Evolutionary conservation across 768 basidiomycete species (phyloP), one percentile per base, ranked within the genome.

Genomic region (Kwoniella europaea): DNA sequence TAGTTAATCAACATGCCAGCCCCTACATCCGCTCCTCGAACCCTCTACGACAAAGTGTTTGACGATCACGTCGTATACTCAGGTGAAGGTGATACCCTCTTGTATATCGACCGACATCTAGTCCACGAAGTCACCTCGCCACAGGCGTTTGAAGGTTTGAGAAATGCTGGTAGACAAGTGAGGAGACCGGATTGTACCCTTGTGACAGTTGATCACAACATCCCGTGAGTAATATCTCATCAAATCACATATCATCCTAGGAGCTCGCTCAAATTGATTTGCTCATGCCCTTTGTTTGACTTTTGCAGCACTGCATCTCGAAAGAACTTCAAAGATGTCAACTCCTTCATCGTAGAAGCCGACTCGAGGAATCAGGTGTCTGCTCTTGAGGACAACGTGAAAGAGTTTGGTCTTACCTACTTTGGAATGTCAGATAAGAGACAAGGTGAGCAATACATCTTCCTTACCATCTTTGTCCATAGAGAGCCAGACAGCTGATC

Each of bases 11-110:
- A 44, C 42, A 90, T 90, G 90, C 88, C 89, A 55, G 86, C 85
- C 42, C 84, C 88, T n/a, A 83, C 87, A 18, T 75, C 86, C 65
- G 84, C 86, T 22, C 93, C 93, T 10, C 90, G 93, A 71, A 98
- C 96, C 44, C 87, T 98, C 41, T 97, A 98, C 85, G 96, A 98
- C 85, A 98, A 98, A 86, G 93, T 98, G 74, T 97, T 92, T 90
- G 93, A 97, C 75, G 94, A 98, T 82, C 96, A 98, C 85, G 89
- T 96, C 80, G 91, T 98, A 89, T 93, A 81, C 68, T 73, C 73
- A 44, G 83, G 79, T 43, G 77, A 83, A 66, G 85, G 84, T 50
- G 82, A 84, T 53, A 83, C 82, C 57, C 78, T 85, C 35, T 76
- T 86, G 68, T 86, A 84, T 81, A 86, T 86, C 69, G 85, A 85